Evolutionary conservation across 768 basidiomycete genomes (phyloP), one percentile per base, ranked within the genome.

Genomic region (Boletus sensibilis): DNA sequence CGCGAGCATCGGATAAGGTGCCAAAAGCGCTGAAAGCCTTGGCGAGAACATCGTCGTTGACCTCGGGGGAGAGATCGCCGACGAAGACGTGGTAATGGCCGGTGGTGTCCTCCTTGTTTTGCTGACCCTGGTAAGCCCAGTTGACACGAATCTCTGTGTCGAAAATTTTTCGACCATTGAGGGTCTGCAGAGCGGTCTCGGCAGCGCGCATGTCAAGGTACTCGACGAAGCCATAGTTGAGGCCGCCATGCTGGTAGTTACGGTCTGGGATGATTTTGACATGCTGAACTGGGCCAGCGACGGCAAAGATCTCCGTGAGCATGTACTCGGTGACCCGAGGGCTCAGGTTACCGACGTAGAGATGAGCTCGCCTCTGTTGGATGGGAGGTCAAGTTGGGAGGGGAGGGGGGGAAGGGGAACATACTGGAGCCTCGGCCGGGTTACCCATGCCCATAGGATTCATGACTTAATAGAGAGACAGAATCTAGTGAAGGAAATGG

Each of bases 201-300:
- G 97, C 97, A 37, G 94, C 92, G 61, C 93, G 89, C 92, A 98
- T 95, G 73, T 98, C 94, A 74, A 92, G 88, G 78, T 98, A 99
- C 76, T 99, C 97, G 74, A 98, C 95, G 76, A 95, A 99, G 65
- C 97, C 97, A 69, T 98, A 99, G 80, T 98, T 98, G 75, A 97
- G 88, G 58, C 97, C 97, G 54, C 95, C 97, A 71, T 99, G 97
- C 75, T 98, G 95, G 73, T 95, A 98, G 80, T 97, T 98, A 66
- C 95, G 87, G 79, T 99, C 97, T 31, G 96, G 96, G 74, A 99
- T 98, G 74, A 99, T 98, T 86, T 99, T 99, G 74, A 98, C 96
- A 73, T 95, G 92, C 75, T 96, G 93, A 60, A 98, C 97, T 57
- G 94, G 90, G 43, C 96, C 97, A 71, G 93, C 93, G 68, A 94